Evolutionary conservation across 257 asterid genomes (phyloP).

Genomic region (Asclepias syriaca): DNA sequence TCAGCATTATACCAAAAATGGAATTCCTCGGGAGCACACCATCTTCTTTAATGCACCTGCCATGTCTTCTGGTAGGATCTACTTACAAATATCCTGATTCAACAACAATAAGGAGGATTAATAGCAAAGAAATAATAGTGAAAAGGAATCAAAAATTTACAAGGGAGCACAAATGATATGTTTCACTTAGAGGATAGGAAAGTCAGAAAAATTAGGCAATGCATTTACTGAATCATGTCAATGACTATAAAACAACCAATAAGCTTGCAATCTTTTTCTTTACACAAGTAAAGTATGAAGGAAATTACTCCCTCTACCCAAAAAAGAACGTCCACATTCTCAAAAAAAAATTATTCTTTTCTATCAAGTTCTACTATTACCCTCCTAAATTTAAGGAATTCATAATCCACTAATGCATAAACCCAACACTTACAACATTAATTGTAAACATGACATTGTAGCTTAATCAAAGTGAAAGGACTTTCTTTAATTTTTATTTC

Average conservation of each 20-base stretch:
- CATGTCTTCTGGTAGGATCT: background rate
- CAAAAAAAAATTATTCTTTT: too few relatives aligned
- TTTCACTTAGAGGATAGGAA: background rate
- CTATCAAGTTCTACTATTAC: background rate
- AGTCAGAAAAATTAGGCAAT: background rate
- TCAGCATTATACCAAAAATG: background rate
- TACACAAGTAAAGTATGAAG: background rate
- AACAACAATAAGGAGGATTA: background rate
- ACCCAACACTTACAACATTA: background rate
- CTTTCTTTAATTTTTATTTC: background rate
- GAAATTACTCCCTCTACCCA: background rate
- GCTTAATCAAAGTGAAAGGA: too few relatives aligned
- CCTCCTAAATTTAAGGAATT: background rate
- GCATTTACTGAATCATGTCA: background rate
- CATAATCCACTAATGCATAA: background rate
- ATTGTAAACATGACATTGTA: background rate
- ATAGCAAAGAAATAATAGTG: background rate
- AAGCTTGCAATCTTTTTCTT: background rate
- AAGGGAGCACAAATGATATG: background rate
- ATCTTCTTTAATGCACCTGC: slow-evolving; percentile 6
- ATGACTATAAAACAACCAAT: background rate
- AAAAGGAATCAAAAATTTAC: background rate
- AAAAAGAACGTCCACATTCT: background rate
- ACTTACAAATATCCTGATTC: background rate
- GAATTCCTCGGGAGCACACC: background rate